Conservation (phyloP, 768 basidiomycete species). For the Tremella fuciformis region DNA sequence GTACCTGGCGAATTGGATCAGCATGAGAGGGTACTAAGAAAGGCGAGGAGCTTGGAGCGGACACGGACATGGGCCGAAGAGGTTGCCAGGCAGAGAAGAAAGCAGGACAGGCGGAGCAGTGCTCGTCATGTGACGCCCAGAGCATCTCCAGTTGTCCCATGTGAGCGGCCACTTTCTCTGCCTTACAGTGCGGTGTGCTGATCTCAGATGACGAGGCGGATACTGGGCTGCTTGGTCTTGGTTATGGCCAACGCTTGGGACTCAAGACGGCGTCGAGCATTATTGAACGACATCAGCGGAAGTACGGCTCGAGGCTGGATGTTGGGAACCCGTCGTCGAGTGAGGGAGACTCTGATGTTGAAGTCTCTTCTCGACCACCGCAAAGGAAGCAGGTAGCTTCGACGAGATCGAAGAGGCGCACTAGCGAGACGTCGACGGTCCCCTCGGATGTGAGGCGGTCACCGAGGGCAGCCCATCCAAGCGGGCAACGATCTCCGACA, state of each 20-base stretch:
- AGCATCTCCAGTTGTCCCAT: not conserved
- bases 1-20: constrained; percentile 3
- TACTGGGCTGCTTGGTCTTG: not conserved
- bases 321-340: not conserved
- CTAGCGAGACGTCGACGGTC: not conserved
- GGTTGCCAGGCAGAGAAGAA: constrained; percentile 11
- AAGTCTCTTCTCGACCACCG: not conserved
- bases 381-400: not conserved
- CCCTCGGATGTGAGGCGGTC: not conserved
- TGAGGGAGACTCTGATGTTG: not conserved
- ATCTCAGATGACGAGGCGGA: constrained; percentile 3
- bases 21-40: constrained; percentile 1
- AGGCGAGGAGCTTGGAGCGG: constrained; percentile 24
- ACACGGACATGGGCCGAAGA: constrained; percentile 35
- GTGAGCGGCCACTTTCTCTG: constrained; percentile 2
- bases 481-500: not conserved
- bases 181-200: not conserved
- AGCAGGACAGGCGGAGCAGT: constrained; percentile 9
- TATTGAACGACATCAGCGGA: not conserved
- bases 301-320: not conserved
- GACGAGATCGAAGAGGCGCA: not conserved
- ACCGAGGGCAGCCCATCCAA: not conserved
- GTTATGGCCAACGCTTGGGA: not conserved
- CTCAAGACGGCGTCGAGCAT: constrained; percentile 1
- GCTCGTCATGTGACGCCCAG: constrained; percentile 6